Conservation (phyloP, 345 rosid species). For the Gossypium arboreum region DNA sequence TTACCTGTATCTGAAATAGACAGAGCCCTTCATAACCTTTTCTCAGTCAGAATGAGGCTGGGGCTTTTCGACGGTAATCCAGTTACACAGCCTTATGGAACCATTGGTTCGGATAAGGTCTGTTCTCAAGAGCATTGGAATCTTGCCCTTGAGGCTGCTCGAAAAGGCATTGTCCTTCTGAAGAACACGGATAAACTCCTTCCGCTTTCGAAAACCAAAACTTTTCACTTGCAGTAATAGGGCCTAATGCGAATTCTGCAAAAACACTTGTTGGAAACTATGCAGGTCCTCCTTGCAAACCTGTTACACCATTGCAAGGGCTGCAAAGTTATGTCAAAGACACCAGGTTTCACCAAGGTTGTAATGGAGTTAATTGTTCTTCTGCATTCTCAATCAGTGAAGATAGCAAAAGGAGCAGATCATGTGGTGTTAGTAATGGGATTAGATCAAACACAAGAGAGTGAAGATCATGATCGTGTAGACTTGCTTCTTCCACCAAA, state of each 20-base stretch:
- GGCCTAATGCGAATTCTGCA: constrained; percentile 67
- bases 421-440: constrained; percentile 81
- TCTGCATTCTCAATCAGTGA: constrained; percentile 47
- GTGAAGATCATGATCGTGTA: constrained; percentile 63
- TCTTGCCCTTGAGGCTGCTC: constrained; percentile 82
- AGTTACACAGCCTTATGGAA: constrained; percentile 45
- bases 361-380: constrained; percentile 56
- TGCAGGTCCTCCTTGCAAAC: constrained; percentile 68
- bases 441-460: constrained; percentile 76
- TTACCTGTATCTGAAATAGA: constrained; percentile 48
- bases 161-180: constrained; percentile 75
- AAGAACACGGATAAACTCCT: constrained; percentile 56
- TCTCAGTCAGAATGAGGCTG: constrained; percentile 73
- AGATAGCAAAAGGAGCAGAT: constrained; percentile 49
- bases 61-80: constrained; percentile 85
- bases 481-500: constrained; percentile 64
- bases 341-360: constrained; percentile 50
- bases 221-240: constrained; percentile 63
- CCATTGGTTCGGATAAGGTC: constrained; percentile 51
- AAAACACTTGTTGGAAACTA: constrained; percentile 72
- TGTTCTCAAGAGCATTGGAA: constrained; percentile 66
- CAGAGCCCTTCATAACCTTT: constrained; percentile 73
- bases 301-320: constrained; percentile 52
- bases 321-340: constrained; percentile 46
- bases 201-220: constrained; percentile 47